Percentiles rank a stretch among this genome's conserved stretches.
These are phyloP conservation scores for Streptanthus diversifolius DNA, from an alignment of 345 rosid species.

Conservation along the genomic window DNA sequence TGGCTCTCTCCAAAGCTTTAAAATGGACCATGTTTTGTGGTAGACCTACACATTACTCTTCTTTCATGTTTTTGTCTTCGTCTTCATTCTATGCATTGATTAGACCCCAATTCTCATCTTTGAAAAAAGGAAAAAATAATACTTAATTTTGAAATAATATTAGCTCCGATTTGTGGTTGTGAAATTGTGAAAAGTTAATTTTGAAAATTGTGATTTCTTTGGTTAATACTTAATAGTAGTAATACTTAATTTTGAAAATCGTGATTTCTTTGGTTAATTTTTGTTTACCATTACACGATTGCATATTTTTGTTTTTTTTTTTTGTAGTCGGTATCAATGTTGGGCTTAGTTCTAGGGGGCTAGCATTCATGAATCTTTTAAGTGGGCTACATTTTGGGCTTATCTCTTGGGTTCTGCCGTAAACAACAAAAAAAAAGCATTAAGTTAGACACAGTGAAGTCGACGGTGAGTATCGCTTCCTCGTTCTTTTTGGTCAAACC, in stretches of 20 bases:
- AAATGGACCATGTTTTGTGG: conserved; percentile 36
- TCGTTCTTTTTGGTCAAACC: too few species aligned
- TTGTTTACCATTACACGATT: neutral
- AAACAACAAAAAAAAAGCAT: too few species aligned
- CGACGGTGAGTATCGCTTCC: too few species aligned
- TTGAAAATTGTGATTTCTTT: neutral
- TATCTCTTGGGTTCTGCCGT: neutral
- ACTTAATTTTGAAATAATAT: neutral
- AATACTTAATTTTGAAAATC: neutral
- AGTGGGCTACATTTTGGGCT: neutral
- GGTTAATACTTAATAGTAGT: too few species aligned
- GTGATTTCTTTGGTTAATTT: neutral
- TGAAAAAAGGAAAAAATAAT: neutral
- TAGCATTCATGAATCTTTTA: too few species aligned
- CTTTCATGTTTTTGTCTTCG: conserved; percentile 16
- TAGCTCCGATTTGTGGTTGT: neutral
- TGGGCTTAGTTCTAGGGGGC: neutral
- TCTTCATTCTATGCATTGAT: conserved; percentile 7
- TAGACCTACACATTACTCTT: conserved; percentile 32
- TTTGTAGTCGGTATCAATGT: neutral
- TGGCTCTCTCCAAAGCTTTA: conserved; percentile 3
- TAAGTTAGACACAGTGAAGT: too few species aligned
- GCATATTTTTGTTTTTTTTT: neutral
- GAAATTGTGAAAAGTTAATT: neutral
- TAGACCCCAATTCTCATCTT: neutral